Base-by-base conservation (phyloP, 176 grass and related monocot genomes). In the Oryza nivara region DNA sequence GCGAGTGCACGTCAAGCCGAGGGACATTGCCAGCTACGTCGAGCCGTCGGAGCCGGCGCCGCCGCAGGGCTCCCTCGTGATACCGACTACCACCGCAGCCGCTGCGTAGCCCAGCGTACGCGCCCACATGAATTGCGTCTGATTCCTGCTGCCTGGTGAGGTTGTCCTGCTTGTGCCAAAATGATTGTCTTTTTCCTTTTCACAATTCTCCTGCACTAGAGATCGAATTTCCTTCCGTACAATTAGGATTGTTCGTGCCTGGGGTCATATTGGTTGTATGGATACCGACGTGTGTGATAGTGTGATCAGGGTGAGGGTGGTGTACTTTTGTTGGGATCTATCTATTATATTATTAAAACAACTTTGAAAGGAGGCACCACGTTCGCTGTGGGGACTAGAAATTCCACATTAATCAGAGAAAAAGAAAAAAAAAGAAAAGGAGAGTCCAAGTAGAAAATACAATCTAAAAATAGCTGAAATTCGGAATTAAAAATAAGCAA, bases 1-100 rank as follows among this genome's bases (percentile, higher is more conserved):
- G 32, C 91, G 56, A 6, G 95, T 93, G 14, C 75, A 83, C 26
- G 93, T 95, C 85, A 93, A 88, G 88, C 89, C 76, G 3, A 85
- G 96, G 77, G 85, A 88, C 48, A 91, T 88, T 83, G 73, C 73
- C 26, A 71, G 15, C 75, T 91, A 83, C 78, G 68, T 74, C 49
- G 61, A 15, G 20, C 35, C 68, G 35, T n/a, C 23, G 78, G 81
- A 68, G 70, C 38, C 78, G 16, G 61, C 85, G 1, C 71, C 38
- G 51, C 66, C n/a, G 13, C 56, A 34, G 51, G 85, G 51, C 14
- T 44, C 44, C 35, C 70, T 86, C 74, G 74, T 84, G n/a, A 89
- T 83, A n/a, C 82, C 80, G 35, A 88, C 79, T 44, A 85, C 88
- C 75, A 90, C 89, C 0, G 89, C 92, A 16, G 89, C 92, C 19